Evolutionary conservation across 371 early-diverging fungal genomes (phyloP).

Genomic region (Haplosporangium sp.): DNA sequence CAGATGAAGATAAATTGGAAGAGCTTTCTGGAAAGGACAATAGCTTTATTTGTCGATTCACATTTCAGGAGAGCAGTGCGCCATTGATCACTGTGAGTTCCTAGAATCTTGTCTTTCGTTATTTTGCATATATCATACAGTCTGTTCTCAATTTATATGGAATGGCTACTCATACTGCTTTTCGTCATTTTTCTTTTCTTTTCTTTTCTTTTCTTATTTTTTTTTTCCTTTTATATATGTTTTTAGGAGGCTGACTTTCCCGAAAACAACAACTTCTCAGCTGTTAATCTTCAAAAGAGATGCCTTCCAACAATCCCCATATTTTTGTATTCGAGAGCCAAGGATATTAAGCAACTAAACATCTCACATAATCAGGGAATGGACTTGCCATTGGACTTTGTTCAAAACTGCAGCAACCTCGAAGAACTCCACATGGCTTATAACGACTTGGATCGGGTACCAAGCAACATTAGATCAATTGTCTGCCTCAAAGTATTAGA

Average conservation of each 20-base stretch:
- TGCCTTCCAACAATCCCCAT: slow-evolving; percentile 81
- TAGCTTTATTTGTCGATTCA: slow-evolving; percentile 84
- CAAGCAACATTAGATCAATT: slow-evolving; percentile 69
- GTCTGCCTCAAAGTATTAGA: slow-evolving; percentile 74
- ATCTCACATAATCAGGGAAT: slow-evolving; percentile 79
- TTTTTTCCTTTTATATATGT: neutral
- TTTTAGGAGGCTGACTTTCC: slow-evolving; percentile 41
- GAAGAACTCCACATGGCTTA: slow-evolving; percentile 76
- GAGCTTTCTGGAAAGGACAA: slow-evolving; percentile 87
- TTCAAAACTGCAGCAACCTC: slow-evolving; percentile 74
- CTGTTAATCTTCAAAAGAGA: slow-evolving; percentile 71
- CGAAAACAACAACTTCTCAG: slow-evolving; percentile 46
- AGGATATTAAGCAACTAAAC: slow-evolving; percentile 74
- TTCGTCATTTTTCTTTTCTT: neutral
- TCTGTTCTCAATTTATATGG: no score
- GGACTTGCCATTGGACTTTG: slow-evolving; percentile 80
- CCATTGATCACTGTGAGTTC: slow-evolving; percentile 58
- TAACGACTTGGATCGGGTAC: slow-evolving; percentile 73
- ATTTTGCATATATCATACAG: no score
- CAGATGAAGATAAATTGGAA: slow-evolving; percentile 80
- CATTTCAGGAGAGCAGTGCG: slow-evolving; percentile 74
- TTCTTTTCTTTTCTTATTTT: neutral
- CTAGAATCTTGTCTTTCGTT: neutral
- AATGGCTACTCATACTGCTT: no score
- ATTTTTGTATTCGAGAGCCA: slow-evolving; percentile 73